Evolutionary conservation across 495 filamentous ascomycete genomes (phyloP), one percentile per base, ranked within the genome.

Genomic region (Melanomma pulvis-pyrius): DNA sequence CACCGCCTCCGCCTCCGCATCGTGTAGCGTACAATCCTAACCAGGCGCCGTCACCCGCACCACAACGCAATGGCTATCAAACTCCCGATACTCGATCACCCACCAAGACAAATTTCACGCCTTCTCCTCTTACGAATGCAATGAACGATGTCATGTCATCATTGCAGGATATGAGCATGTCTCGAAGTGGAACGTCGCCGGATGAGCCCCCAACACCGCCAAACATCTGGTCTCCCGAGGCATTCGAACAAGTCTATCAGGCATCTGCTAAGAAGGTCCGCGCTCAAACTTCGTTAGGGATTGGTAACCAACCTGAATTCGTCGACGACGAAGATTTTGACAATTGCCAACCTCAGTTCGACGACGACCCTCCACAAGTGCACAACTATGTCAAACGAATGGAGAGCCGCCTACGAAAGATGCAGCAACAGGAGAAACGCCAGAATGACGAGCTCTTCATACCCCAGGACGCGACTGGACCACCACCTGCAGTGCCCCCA

Each of bases 81-180:
- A 90, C 89, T 2, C 87, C 77, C 2, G 54, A 54, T 21, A 54
- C 67, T 26, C 39, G 53, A 32, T 15, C 51, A 17, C 44, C 26
- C 7, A 64, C 59, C 89, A 17, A 82, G 80, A 44, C 82, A 47
- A 88, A 88, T 1, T 82, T 92, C 67, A 98, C 94, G 0, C 94
- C 94, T 4, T 97, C 94, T 12, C 96, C 94, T 0, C 76, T 99
- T 1, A 81, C 93, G 52, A 90, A 92, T 74, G 94, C 94, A 0
- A 98, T 98, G 93, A 93, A 97, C 73, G 94, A 96, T 79, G 92
- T 99, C 13, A 98, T 98, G 87, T 92, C 92, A 63, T 96, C 94
- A 32, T 78, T 99, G 55, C 86, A 98, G 74, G 92, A 92, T 67
- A 92, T 99, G 87, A 88, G 87, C 19, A 81, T 89, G 68, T 79